phyloP scores from a whole-genome alignment of 257 asterid genomes.

The Solanum sejunctum region DNA sequence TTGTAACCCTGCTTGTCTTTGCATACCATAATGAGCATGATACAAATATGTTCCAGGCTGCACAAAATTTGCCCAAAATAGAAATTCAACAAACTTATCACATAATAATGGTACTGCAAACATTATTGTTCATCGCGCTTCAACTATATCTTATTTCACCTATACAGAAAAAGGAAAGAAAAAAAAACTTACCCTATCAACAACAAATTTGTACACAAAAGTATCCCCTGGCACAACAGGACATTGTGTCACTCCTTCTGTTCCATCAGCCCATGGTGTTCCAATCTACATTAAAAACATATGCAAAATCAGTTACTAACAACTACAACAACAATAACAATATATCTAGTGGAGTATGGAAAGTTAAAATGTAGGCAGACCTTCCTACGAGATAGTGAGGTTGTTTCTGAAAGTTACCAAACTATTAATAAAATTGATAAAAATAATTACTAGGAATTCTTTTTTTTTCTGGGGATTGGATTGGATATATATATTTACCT shows the following conservation, averaged over 20 bases:
- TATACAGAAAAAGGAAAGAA: not conserved
- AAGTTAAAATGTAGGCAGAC: too few relatives aligned
- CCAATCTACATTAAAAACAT: slow-evolving; percentile 35
- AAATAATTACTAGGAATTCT: not conserved
- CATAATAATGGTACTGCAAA: not conserved
- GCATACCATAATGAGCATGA: slow-evolving; percentile 97
- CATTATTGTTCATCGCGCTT: not conserved
- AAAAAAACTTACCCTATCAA: slow-evolving; percentile 51
- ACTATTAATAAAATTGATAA: too few relatives aligned
- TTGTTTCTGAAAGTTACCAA: too few relatives aligned
- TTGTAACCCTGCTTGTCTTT: slow-evolving; percentile 61
- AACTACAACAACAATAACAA: too few relatives aligned
- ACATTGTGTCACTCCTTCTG: slow-evolving; percentile 92
- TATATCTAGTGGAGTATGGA: too few relatives aligned
- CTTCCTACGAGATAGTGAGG: too few relatives aligned
- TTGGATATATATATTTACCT: slow-evolving; percentile 20
- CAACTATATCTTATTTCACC: not conserved
- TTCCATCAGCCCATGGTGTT: slow-evolving; percentile 94
- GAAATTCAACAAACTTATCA: not conserved
- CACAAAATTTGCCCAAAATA: not conserved
- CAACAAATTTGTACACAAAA: slow-evolving; percentile 59
- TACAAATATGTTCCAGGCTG: slow-evolving; percentile 85
- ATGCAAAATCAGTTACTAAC: not conserved
- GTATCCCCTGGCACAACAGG: slow-evolving; percentile 83
- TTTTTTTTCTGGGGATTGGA: not conserved